A percentile compares a stretch with the other conserved stretches of the same genome.
Conservation (phyloP, 371 early-diverging fungal genomes). For the Mortierella sp. region DNA sequence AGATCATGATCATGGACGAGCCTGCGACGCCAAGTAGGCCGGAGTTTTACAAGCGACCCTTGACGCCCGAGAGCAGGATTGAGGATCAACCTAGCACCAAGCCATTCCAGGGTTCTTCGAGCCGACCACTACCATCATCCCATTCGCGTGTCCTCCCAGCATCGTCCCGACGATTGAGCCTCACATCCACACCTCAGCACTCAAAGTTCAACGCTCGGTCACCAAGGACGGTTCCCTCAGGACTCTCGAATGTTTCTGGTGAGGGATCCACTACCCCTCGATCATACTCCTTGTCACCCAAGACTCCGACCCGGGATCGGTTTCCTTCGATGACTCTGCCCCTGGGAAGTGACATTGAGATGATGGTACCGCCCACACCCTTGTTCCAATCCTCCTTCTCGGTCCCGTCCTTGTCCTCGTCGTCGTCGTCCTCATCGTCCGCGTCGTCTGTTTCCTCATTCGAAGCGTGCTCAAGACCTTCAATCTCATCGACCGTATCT, state of each 20-base stretch:
- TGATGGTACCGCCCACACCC: conserved; percentile 46
- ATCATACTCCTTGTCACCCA: conserved; percentile 15
- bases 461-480: conserved; percentile 31
- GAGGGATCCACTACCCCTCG: not conserved
- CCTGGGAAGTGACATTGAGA: conserved; percentile 14
- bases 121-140: conserved; percentile 21
- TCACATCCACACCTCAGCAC: not conserved
- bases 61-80: conserved; percentile 25
- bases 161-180: not conserved
- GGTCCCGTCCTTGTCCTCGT: conserved; percentile 20
- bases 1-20: conserved; percentile 11
- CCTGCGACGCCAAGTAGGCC: conserved; percentile 31
- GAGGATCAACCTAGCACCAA: conserved; percentile 44
- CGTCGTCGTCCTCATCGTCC: conserved; percentile 28
- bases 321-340: conserved; percentile 27
- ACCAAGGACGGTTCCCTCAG: not conserved
- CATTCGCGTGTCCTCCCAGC: conserved; percentile 6
- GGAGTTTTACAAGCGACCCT: conserved; percentile 40
- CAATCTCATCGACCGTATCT: conserved; percentile 17
- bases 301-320: conserved; percentile 37
- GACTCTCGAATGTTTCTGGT: not conserved
- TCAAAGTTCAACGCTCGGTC: conserved; percentile 1
- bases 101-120: conserved; percentile 36
- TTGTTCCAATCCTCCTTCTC: conserved; percentile 37
- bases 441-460: conserved; percentile 41